phyloP scores from a whole-genome alignment of 495 filamentous ascomycete genomes.

The Copromyces sp. region DNA sequence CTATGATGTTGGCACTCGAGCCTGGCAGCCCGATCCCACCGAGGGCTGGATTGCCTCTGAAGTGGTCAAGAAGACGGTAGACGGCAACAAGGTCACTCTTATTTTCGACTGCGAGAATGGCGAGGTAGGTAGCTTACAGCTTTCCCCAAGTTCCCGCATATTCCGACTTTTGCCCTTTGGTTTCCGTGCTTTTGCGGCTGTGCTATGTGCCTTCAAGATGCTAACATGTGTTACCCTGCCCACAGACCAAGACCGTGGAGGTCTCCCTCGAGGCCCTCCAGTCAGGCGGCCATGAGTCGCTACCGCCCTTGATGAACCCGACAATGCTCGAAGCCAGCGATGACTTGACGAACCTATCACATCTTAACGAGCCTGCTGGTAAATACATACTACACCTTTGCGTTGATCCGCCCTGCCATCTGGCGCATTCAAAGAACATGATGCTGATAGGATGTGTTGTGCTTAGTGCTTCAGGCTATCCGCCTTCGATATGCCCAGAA shows the following conservation, averaged over 20 bases:
- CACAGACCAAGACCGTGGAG: constrained; percentile 65
- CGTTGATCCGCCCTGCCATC: neutral
- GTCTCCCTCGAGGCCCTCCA: constrained; percentile 73
- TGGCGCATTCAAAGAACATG: neutral
- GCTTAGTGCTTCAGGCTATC: constrained; percentile 87
- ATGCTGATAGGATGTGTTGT: constrained; percentile 24
- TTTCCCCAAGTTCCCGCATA: neutral
- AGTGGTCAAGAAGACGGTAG: constrained; percentile 74
- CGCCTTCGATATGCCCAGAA: constrained; percentile 96
- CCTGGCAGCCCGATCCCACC: constrained; percentile 91
- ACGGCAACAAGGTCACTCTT: constrained; percentile 78
- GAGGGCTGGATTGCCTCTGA: constrained; percentile 98
- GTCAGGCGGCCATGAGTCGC: constrained; percentile 52
- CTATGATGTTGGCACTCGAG: constrained; percentile 94
- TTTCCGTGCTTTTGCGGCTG: neutral
- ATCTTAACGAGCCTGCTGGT: constrained; percentile 98
- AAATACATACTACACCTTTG: constrained; percentile 20
- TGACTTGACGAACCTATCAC: constrained; percentile 93
- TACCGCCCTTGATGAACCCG: constrained; percentile 96
- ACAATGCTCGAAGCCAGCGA: constrained; percentile 97
- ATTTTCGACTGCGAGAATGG: constrained; percentile 83
- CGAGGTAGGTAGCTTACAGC: constrained; percentile 52
- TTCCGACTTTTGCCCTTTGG: neutral
- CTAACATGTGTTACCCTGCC: constrained; percentile 12
- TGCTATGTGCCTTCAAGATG: constrained; percentile 2